Conservation (phyloP, 2,329 filamentous ascomycete species). For the Pseudocercospora fijiensis region DNA sequence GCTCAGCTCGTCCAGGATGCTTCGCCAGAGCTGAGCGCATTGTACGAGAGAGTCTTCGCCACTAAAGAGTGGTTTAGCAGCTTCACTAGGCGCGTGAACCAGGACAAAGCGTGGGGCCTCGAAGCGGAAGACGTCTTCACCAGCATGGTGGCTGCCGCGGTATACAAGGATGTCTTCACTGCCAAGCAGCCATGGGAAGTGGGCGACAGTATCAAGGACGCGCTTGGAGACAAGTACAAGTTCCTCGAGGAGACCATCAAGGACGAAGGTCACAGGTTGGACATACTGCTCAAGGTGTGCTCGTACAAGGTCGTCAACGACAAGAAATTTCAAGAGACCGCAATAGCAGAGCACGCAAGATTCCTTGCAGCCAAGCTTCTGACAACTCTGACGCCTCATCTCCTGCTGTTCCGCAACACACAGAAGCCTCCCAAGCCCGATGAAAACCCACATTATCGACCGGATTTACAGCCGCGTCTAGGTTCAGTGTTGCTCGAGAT, state of each 20-base stretch:
- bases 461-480: neutral
- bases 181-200: slow-evolving; percentile 2
- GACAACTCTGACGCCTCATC: neutral
- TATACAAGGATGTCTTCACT: neutral
- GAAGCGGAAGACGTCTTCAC: neutral
- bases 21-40: neutral
- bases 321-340: neutral
- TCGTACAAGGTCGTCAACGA: neutral
- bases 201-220: neutral
- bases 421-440: too few relatives aligned
- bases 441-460: too few relatives aligned
- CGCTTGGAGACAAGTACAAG: neutral
- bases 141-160: neutral
- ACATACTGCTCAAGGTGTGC: neutral
- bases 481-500: neutral
- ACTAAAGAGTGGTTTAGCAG: neutral
- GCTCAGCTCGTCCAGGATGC: neutral
- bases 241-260: neutral
- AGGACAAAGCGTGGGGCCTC: neutral
- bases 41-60: neutral
- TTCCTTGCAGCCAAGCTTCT: neutral
- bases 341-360: neutral
- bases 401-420: neutral
- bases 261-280: slow-evolving; percentile 1
- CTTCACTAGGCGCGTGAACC: neutral